Evolutionary conservation across 2,329 filamentous ascomycete species (phyloP).

Genomic region (Paecilomyces sp.): DNA sequence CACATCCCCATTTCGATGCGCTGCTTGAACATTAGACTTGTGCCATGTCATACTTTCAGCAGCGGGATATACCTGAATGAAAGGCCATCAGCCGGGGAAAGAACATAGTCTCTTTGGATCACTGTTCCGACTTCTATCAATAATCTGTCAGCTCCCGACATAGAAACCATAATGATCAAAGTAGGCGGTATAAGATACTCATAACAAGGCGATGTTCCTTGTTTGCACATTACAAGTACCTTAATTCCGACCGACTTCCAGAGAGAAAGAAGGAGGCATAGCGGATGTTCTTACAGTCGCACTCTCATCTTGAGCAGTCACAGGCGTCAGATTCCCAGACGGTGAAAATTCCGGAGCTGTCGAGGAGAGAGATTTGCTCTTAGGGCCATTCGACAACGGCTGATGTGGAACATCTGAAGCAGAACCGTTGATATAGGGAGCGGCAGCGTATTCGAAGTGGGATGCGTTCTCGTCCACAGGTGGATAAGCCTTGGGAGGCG

Average conservation of each 20-base stretch:
- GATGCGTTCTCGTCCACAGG: conserved; percentile 33
- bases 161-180: conserved; percentile 48
- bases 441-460: conserved; percentile 18
- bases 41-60: not conserved
- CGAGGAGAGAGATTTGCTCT: conserved; percentile 53
- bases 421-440: conserved; percentile 20
- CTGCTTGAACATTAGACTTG: not conserved
- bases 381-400: conserved; percentile 33
- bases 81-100: conserved; percentile 24
- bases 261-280: conserved; percentile 39
- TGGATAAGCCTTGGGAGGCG: conserved; percentile 29
- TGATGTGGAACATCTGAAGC: conserved; percentile 12
- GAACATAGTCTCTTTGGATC: conserved; percentile 30
- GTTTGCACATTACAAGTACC: conserved; percentile 45
- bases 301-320: conserved; percentile 23
- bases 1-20: not conserved
- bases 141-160: conserved; percentile 47
- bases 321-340: conserved; percentile 19
- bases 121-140: conserved; percentile 43
- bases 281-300: conserved; percentile 27
- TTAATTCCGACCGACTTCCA: conserved; percentile 48
- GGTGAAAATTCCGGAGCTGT: conserved; percentile 57
- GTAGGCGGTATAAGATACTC: conserved; percentile 30
- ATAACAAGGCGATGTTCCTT: conserved; percentile 26
- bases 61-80: conserved; percentile 26